A percentile compares a stretch with the other conserved stretches of the same genome.
These are phyloP conservation scores for Backusella mclennaniae DNA, from an alignment of 192 early-diverging fungal species.

Conservation along the genomic window DNA sequence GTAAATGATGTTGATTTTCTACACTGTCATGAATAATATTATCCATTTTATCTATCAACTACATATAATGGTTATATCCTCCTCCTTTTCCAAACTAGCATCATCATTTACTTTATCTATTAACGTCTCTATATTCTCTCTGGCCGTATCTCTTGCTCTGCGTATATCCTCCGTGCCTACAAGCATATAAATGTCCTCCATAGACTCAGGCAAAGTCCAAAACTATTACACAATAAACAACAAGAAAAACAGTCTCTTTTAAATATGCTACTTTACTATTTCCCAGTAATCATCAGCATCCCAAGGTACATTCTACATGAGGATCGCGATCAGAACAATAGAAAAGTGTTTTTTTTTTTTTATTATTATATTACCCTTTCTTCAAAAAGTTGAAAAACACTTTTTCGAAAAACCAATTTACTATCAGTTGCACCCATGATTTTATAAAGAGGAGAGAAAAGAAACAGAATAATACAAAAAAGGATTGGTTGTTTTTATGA, in stretches of 20 bases:
- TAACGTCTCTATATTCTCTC: constrained; percentile 76
- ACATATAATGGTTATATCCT: neutral
- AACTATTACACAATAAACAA: constrained; percentile 46
- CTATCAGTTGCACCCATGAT: constrained; percentile 85
- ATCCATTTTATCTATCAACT: constrained; percentile 47
- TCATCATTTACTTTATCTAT: constrained; percentile 58
- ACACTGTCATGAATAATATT: neutral
- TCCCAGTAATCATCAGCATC: constrained; percentile 30
- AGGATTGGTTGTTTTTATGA: neutral
- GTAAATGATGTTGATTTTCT: constrained; percentile 46
- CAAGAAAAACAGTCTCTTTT: neutral
- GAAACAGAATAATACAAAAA: neutral
- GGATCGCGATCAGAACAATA: neutral
- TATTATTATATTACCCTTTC: constrained; percentile 48
- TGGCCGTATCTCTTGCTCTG: constrained; percentile 68
- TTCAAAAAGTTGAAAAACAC: constrained; percentile 83
- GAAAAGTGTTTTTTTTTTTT: no score
- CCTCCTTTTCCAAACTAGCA: neutral
- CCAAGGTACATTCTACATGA: constrained; percentile 24
- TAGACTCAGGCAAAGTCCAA: constrained; percentile 70
- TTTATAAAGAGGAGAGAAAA: neutral
- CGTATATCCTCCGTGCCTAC: constrained; percentile 82
- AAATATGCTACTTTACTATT: neutral
- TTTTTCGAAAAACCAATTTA: constrained; percentile 86
- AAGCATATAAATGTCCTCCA: constrained; percentile 86